These are phyloP conservation scores for Conringia planisiliqua DNA, from an alignment of 345 rosid genomes.

Conservation along the genomic window DNA sequence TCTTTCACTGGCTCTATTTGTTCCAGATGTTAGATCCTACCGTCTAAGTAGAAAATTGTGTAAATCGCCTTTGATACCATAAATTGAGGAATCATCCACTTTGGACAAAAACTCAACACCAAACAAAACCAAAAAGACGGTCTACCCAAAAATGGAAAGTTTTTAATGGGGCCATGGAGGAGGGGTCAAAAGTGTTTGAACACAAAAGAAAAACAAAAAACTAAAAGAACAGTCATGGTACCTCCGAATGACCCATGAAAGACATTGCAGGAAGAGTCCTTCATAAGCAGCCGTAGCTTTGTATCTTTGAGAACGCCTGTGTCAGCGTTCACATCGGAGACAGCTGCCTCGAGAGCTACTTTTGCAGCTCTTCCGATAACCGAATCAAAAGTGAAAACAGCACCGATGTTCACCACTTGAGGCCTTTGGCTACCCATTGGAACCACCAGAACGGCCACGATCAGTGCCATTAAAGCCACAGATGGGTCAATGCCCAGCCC, in stretches of 20 bases:
- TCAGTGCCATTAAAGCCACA: slow-evolving; percentile 15
- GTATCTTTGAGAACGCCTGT: slow-evolving; percentile 52
- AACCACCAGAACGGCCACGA: slow-evolving; percentile 29
- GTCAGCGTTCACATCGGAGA: slow-evolving; percentile 55
- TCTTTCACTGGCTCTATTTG: background rate
- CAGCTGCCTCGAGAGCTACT: slow-evolving; percentile 65
- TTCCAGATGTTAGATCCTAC: background rate
- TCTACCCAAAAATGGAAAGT: background rate
- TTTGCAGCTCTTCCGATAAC: slow-evolving; percentile 78
- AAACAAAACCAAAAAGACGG: background rate
- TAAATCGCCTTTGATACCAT: background rate
- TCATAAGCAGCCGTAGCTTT: slow-evolving; percentile 39
- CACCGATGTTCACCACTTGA: slow-evolving; percentile 59
- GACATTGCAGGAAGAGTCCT: slow-evolving; percentile 59
- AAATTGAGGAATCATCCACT: background rate
- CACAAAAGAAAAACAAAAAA: background rate
- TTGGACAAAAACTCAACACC: background rate
- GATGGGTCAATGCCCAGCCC: background rate
- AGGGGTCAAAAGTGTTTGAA: slow-evolving; percentile 4
- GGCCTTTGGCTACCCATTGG: slow-evolving; percentile 42
- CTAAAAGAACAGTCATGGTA: slow-evolving; percentile 20
- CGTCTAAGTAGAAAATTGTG: background rate
- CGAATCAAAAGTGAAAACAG: slow-evolving; percentile 64
- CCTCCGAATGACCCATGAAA: slow-evolving; percentile 71
- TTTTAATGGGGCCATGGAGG: background rate